Evolutionary conservation across 164 flowering plant species (phyloP).

Genomic region (Vitis vinifera): ASM3070453v1 NC_081812.1:21730001-21730500

Average conservation of each 20-base stretch:
- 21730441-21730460: not conserved
- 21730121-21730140: constrained; percentile 86
- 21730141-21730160: constrained; percentile 67
- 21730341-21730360: not conserved
- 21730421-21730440: not conserved
- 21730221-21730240: constrained; percentile 1
- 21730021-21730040: constrained; percentile 59
- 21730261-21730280: not conserved
- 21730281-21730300: not conserved
- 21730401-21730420: not conserved
- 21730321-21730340: not conserved
- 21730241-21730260: not conserved
- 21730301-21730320: not conserved
- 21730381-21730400: constrained; percentile 8
- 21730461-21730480: not conserved
- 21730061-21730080: constrained; percentile 91
- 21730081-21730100: constrained; percentile 62
- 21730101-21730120: constrained; percentile 70
- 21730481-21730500: constrained; percentile 39
- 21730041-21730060: constrained; percentile 54
- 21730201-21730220: constrained; percentile 7
- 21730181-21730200: constrained; percentile 68
- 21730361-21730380: not conserved
- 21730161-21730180: constrained; percentile 52
- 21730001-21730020: not conserved